Conservation (phyloP, 148 eudicot genomes). For the Spergularia bocconei region DNA sequence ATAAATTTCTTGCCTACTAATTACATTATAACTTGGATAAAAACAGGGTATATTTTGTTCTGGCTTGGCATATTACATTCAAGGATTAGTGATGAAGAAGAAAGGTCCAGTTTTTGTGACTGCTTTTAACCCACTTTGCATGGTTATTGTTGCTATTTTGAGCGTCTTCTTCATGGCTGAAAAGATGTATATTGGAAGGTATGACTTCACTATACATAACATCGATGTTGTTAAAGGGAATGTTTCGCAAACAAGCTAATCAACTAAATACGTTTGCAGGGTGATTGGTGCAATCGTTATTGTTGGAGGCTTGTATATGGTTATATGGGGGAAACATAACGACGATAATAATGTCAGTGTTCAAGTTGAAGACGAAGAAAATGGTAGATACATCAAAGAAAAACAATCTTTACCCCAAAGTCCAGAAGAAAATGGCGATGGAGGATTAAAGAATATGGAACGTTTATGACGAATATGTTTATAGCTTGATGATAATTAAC, state of each 20-base stretch:
- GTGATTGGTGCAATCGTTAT: constrained; percentile 28
- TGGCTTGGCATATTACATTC: constrained; percentile 74
- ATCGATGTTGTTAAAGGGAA: too few species aligned
- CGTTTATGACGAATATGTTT: too few species aligned
- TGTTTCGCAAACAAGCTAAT: not conserved
- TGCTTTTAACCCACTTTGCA: constrained; percentile 81
- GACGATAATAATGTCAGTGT: constrained; percentile 14
- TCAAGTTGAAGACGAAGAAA: constrained; percentile 9
- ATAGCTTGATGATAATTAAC: too few species aligned
- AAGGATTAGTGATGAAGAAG: constrained; percentile 82
- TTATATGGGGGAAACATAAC: constrained; percentile 35
- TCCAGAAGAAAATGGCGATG: not conserved
- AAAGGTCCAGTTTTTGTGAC: constrained; percentile 95
- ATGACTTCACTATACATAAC: not conserved
- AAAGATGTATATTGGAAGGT: constrained; percentile 86
- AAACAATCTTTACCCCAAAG: not conserved
- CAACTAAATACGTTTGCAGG: constrained; percentile 12
- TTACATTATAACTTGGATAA: not conserved
- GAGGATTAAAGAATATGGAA: too few species aligned
- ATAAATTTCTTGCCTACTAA: too few species aligned
- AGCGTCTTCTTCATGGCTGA: constrained; percentile 72
- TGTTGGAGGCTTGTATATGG: constrained; percentile 33
- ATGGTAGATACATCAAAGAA: not conserved
- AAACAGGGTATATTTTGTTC: constrained; percentile 84
- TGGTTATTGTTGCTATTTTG: constrained; percentile 77